These are phyloP conservation scores for Paramyrothecium sp. DNA, from an alignment of 2,329 filamentous ascomycete genomes.

Conservation along the genomic window DNA sequence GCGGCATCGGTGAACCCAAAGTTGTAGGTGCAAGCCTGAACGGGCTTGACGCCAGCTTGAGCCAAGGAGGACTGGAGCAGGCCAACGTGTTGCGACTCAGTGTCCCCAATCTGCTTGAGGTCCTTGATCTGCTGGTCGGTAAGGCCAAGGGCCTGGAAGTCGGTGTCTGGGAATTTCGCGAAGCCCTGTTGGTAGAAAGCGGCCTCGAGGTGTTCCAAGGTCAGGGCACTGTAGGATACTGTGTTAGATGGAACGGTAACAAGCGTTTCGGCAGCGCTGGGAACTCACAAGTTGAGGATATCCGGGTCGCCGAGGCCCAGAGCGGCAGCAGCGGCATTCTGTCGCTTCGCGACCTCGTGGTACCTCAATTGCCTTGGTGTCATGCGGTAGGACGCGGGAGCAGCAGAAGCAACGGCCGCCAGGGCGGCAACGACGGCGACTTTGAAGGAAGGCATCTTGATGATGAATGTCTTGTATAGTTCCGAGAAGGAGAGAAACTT, in stretches of 20 bases:
- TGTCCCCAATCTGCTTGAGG: slow-evolving; percentile 59
- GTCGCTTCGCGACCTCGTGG: slow-evolving; percentile 46
- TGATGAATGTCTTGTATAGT: slow-evolving; percentile 14
- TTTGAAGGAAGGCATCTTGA: slow-evolving; percentile 37
- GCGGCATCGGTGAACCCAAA: slow-evolving; percentile 66
- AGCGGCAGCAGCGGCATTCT: slow-evolving; percentile 46
- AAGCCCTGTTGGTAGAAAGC: slow-evolving; percentile 73
- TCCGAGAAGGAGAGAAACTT: not conserved
- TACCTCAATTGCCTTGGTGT: slow-evolving; percentile 43
- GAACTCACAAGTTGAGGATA: slow-evolving; percentile 57
- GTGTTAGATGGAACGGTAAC: not conserved
- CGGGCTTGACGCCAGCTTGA: slow-evolving; percentile 61
- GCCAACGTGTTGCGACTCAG: slow-evolving; percentile 51
- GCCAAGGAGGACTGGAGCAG: slow-evolving; percentile 55
- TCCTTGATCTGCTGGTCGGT: slow-evolving; percentile 34
- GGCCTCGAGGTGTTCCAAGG: slow-evolving; percentile 72
- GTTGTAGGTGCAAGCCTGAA: slow-evolving; percentile 69
- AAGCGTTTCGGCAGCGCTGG: too few species aligned
- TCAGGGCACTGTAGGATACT: slow-evolving; percentile 50
- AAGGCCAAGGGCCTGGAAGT: slow-evolving; percentile 56
- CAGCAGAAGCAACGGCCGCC: slow-evolving; percentile 42
- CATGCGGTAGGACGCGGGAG: slow-evolving; percentile 44
- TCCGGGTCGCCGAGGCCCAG: slow-evolving; percentile 50
- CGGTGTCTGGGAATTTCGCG: slow-evolving; percentile 59
- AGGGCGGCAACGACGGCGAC: slow-evolving; percentile 42